phyloP scores from a whole-genome alignment of 805 yeast genomes.

The Henningerozyma blattae region DNA sequence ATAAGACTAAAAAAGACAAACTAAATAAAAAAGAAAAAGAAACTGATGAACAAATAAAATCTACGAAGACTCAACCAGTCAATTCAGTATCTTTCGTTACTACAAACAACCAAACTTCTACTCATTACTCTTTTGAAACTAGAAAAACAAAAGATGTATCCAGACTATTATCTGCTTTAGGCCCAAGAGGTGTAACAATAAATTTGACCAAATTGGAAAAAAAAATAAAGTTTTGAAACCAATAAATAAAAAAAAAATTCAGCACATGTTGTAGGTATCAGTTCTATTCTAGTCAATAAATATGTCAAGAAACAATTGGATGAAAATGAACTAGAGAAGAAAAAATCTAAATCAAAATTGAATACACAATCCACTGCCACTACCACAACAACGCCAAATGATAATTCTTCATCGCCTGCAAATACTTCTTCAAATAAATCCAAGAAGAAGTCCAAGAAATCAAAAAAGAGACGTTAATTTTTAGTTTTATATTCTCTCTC shows the following conservation, averaged over 20 bases:
- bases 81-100: conserved; percentile 37
- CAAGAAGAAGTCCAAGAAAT: not conserved
- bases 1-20: conserved; percentile 25
- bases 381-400: too few relatives aligned
- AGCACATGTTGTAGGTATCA: not conserved
- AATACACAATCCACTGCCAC: too few relatives aligned
- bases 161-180: conserved; percentile 58
- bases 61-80: conserved; percentile 1
- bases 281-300: not conserved
- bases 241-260: not conserved
- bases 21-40: conserved; percentile 4
- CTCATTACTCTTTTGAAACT: conserved; percentile 46
- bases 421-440: too few relatives aligned
- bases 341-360: too few relatives aligned
- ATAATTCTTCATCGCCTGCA: too few relatives aligned
- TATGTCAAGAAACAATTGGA: not conserved
- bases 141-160: conserved; percentile 61
- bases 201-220: conserved; percentile 16
- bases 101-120: conserved; percentile 52
- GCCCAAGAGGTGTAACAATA: conserved; percentile 47
- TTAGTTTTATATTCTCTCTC: too few relatives aligned
- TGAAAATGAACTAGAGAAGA: not conserved
- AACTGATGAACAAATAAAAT: conserved; percentile 5
- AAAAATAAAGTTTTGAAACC: conserved; percentile 1
- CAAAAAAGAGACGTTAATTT: not conserved